Evolutionary conservation across 2,329 filamentous ascomycete genomes (phyloP).

Genomic region (Colletotrichum salicis): DNA sequence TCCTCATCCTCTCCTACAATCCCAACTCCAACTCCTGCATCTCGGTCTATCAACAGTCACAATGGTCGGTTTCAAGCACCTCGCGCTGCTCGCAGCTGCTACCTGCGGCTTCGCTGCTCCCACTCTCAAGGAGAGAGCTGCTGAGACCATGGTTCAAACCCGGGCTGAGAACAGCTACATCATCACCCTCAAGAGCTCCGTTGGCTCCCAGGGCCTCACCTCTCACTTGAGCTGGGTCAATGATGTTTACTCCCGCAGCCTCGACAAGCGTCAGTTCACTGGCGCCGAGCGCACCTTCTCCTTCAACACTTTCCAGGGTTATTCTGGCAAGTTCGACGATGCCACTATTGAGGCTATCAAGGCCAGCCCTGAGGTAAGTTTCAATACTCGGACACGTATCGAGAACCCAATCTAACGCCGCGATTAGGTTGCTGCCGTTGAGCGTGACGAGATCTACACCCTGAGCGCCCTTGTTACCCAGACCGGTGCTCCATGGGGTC

Average conservation of each 20-base stretch:
- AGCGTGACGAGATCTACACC: constrained; percentile 43
- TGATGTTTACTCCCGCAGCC: constrained; percentile 44
- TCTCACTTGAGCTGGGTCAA: constrained; percentile 44
- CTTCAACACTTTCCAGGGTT: constrained; percentile 51
- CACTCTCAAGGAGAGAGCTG: constrained; percentile 10
- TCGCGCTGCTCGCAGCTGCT: constrained; percentile 35
- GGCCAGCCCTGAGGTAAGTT: constrained; percentile 51
- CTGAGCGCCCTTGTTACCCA: constrained; percentile 46
- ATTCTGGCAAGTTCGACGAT: constrained; percentile 54
- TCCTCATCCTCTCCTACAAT: constrained; percentile 14
- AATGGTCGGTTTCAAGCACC: constrained; percentile 36
- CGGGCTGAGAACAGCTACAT: constrained; percentile 54
- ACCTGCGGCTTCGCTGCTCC: constrained; percentile 32
- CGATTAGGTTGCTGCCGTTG: constrained; percentile 46
- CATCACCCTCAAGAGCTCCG: constrained; percentile 54
- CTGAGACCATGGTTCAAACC: constrained; percentile 34
- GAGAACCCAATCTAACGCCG: neutral
- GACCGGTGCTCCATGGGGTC: constrained; percentile 53
- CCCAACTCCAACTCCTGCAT: constrained; percentile 13
- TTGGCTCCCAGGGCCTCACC: constrained; percentile 40
- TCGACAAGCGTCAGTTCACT: constrained; percentile 43
- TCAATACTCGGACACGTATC: accelerated
- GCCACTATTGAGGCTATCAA: constrained; percentile 54
- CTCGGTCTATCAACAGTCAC: constrained; percentile 10
- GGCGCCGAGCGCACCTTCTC: constrained; percentile 36